phyloP scores from a whole-genome alignment of 768 basidiomycete species.

The Psilocybe tampanensis region DNA sequence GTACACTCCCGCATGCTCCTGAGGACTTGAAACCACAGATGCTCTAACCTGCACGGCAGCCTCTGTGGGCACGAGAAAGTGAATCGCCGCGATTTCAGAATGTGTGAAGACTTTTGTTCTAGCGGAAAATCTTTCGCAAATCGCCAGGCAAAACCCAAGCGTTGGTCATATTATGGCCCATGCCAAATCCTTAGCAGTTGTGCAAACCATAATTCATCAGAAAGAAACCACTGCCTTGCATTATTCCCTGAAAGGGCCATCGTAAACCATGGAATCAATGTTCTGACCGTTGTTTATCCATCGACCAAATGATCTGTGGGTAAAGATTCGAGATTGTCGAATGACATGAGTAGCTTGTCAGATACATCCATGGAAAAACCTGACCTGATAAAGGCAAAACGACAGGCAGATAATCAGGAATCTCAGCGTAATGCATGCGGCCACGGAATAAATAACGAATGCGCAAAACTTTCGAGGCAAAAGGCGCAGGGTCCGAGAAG shows the following conservation, averaged over 20 bases:
- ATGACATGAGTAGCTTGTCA: background rate
- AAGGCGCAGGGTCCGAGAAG: slow-evolving; percentile 86
- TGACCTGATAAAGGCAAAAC: slow-evolving; percentile 77
- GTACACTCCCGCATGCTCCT: background rate
- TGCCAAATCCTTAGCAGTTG: background rate
- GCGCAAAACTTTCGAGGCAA: slow-evolving; percentile 66
- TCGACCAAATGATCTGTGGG: slow-evolving; percentile 22
- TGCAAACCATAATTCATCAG: background rate
- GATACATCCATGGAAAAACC: slow-evolving; percentile 24
- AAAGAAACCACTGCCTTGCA: background rate
- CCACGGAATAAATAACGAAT: slow-evolving; percentile 80
- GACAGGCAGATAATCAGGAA: slow-evolving; percentile 67
- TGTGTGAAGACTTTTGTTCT: background rate
- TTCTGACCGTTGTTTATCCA: background rate
- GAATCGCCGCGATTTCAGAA: background rate
- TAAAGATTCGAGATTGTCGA: background rate
- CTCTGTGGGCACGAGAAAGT: background rate
- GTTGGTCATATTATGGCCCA: background rate
- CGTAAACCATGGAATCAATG: too few species aligned
- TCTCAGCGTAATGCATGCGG: slow-evolving; percentile 74
- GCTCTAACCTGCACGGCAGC: background rate
- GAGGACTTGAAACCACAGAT: background rate
- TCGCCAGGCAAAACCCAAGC: too few species aligned
- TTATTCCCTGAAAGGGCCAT: too few species aligned
- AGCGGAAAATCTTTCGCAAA: background rate